Conservation (phyloP, 2,329 filamentous ascomycete species). For the Diaporthe citriasiana region DNA sequence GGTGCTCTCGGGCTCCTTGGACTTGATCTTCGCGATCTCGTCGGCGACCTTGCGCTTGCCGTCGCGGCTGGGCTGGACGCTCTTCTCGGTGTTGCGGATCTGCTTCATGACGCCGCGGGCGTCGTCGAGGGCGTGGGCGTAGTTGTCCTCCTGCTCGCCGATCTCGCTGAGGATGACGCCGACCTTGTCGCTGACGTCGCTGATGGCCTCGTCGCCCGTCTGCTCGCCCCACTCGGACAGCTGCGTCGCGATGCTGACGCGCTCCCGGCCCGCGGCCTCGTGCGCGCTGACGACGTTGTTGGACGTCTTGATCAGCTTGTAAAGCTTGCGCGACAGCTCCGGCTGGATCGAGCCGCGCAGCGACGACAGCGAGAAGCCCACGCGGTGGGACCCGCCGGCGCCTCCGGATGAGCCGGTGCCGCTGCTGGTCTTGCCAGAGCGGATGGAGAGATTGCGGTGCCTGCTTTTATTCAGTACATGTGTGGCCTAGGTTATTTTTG, state of each 20-base stretch:
- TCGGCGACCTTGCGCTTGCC: conserved; percentile 89
- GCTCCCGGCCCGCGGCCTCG: conserved; percentile 87
- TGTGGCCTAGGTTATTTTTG: background rate
- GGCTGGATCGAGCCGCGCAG: conserved; percentile 88
- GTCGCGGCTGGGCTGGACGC: conserved; percentile 92
- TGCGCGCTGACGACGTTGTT: conserved; percentile 90
- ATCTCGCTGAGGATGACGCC: conserved; percentile 93
- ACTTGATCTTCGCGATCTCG: conserved; percentile 91
- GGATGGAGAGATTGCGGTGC: conserved; percentile 82
- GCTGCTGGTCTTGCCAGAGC: conserved; percentile 66
- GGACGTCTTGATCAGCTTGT: conserved; percentile 93
- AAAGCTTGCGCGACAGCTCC: conserved; percentile 89
- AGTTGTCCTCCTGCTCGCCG: conserved; percentile 92
- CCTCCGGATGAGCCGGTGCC: conserved; percentile 56
- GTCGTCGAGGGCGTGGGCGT: conserved; percentile 89
- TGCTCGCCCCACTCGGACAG: conserved; percentile 97
- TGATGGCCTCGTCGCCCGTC: conserved; percentile 87
- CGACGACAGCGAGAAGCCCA: conserved; percentile 87
- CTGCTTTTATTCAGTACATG: conserved; percentile 55
- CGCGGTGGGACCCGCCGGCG: conserved; percentile 59
- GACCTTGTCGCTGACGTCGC: conserved; percentile 94
- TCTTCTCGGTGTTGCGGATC: conserved; percentile 95
- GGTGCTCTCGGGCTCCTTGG: conserved; percentile 89
- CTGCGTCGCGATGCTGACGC: conserved; percentile 86
- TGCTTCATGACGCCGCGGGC: conserved; percentile 86